A percentile compares a stretch with the other conserved stretches of the same genome.
These are phyloP conservation scores for Starmerella apis DNA, from an alignment of 805 yeast genomes.

Conservation along the genomic window DNA sequence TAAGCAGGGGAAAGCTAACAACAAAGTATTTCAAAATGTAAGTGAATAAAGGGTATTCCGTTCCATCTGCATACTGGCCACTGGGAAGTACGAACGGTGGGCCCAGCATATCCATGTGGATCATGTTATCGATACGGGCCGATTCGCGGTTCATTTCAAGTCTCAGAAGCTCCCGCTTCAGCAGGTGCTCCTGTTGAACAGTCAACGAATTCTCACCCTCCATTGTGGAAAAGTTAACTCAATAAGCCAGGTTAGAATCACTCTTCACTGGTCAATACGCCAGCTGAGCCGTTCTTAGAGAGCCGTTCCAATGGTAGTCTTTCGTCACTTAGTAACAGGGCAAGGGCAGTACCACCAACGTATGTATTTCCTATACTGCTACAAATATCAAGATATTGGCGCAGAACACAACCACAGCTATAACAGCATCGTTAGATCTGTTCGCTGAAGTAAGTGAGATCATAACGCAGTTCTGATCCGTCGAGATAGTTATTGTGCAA, in stretches of 20 bases:
- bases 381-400: too few relatives aligned
- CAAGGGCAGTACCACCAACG: slow-evolving; percentile 4
- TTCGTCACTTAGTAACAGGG: slow-evolving; percentile 2
- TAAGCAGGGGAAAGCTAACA: slow-evolving; percentile 58
- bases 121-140: slow-evolving; percentile 45
- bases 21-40: slow-evolving; percentile 56
- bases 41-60: slow-evolving; percentile 55
- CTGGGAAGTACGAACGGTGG: slow-evolving; percentile 53
- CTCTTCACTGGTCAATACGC: not conserved
- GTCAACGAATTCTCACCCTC: slow-evolving; percentile 30
- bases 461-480: too few relatives aligned
- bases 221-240: not conserved
- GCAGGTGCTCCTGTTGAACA: slow-evolving; percentile 71
- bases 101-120: slow-evolving; percentile 62
- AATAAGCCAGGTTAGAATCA: not conserved
- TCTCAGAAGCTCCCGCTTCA: slow-evolving; percentile 69
- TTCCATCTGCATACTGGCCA: slow-evolving; percentile 31
- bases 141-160: slow-evolving; percentile 56
- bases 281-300: not conserved
- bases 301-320: too few relatives aligned
- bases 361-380: not conserved
- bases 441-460: too few relatives aligned
- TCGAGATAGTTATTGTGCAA: too few relatives aligned
- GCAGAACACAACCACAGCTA: too few relatives aligned
- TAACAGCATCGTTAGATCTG: too few relatives aligned